Evolutionary conservation across 1,284 basidiomycete genomes (phyloP).

Genomic region (Ustilago curta): DNA sequence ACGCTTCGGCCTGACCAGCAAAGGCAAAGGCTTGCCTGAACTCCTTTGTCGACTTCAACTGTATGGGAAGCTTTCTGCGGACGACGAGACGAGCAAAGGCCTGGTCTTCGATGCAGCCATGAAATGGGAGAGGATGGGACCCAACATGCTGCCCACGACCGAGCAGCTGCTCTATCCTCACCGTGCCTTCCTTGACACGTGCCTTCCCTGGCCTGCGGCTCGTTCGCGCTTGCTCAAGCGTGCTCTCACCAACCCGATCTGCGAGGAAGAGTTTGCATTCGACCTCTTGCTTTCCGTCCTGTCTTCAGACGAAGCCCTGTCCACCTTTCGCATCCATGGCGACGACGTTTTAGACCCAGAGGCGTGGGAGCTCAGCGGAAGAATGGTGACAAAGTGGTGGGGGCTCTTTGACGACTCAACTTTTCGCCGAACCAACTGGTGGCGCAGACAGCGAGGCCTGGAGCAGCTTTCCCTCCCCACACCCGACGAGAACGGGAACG

Average conservation of each 20-base stretch:
- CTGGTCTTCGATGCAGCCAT: constrained; percentile 38
- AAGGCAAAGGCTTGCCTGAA: constrained; percentile 4
- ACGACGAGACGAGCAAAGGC: constrained; percentile 18
- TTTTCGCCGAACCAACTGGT: constrained; percentile 50
- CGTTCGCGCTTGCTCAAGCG: constrained; percentile 49
- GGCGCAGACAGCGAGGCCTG: constrained; percentile 51
- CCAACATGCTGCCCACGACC: constrained; percentile 39
- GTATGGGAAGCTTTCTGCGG: neutral
- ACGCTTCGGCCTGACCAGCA: constrained; percentile 11
- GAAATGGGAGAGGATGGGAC: constrained; percentile 27
- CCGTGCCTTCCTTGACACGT: constrained; percentile 44
- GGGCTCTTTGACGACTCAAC: constrained; percentile 48
- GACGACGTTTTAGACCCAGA: constrained; percentile 48
- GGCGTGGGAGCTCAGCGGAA: constrained; percentile 51
- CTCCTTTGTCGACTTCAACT: constrained; percentile 35
- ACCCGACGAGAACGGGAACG: neutral
- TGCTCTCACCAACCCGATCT: constrained; percentile 20
- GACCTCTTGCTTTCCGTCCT: constrained; percentile 40
- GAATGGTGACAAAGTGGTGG: constrained; percentile 48
- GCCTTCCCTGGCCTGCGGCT: constrained; percentile 49
- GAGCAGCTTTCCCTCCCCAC: constrained; percentile 7
- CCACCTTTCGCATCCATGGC: constrained; percentile 47
- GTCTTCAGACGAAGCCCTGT: constrained; percentile 15
- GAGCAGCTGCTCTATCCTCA: constrained; percentile 47
- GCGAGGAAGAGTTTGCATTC: constrained; percentile 47